Conservation (phyloP, 2,329 filamentous ascomycete genomes). For the Colletotrichum graminicola region DNA sequence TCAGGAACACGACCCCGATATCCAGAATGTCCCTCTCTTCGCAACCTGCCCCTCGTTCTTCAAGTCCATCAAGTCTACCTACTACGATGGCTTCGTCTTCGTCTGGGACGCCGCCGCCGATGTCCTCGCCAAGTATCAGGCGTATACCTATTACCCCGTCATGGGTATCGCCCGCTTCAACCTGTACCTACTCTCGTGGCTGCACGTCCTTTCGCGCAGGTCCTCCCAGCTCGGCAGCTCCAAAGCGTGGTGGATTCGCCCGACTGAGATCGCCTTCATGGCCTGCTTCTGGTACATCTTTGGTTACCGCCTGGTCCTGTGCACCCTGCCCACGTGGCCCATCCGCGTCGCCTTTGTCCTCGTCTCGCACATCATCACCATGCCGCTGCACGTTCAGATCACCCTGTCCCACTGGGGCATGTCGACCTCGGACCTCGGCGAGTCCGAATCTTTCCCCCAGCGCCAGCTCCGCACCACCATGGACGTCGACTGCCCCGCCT, state of each 20-base stretch:
- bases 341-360: constrained; percentile 72
- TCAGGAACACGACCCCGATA: constrained; percentile 68
- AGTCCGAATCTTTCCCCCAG: constrained; percentile 75
- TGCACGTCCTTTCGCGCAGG: constrained; percentile 69
- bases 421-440: constrained; percentile 74
- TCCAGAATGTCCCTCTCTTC: constrained; percentile 77
- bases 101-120: constrained; percentile 72
- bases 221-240: constrained; percentile 67
- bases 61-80: constrained; percentile 71
- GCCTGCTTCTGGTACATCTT: constrained; percentile 76
- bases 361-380: constrained; percentile 73
- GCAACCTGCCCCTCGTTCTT: constrained; percentile 76
- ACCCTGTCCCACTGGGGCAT: constrained; percentile 80
- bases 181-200: constrained; percentile 76
- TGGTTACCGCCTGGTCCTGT: constrained; percentile 74
- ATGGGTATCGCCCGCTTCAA: constrained; percentile 79
- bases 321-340: constrained; percentile 68
- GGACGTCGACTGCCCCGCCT: constrained; percentile 79
- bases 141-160: constrained; percentile 77
- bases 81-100: constrained; percentile 73
- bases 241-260: constrained; percentile 76
- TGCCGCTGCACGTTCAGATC: constrained; percentile 79
- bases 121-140: constrained; percentile 70
- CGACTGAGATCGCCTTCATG: constrained; percentile 73
- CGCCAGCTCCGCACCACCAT: constrained; percentile 79